phyloP scores from a whole-genome alignment of 176 grass and related monocot species.

The Stipa capillata region DNA sequence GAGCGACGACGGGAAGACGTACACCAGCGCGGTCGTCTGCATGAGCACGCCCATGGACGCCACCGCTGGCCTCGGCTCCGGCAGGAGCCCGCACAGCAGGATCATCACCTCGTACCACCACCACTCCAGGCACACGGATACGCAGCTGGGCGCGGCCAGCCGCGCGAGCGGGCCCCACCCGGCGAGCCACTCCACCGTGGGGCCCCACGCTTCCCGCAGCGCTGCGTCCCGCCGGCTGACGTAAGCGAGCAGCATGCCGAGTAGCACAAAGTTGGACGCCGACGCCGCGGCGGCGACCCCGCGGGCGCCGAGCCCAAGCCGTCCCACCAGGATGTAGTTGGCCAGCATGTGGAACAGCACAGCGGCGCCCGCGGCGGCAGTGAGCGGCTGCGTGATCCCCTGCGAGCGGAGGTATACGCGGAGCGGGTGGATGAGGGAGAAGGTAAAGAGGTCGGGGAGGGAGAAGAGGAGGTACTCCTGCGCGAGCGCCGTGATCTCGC shows the following conservation, averaged over 20 bases:
- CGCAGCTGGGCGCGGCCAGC: constrained; percentile 72
- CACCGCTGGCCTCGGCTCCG: constrained; percentile 68
- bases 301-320: constrained; percentile 41
- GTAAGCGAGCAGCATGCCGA: constrained; percentile 38
- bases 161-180: constrained; percentile 64
- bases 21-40: constrained; percentile 92
- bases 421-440: constrained; percentile 85
- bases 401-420: constrained; percentile 95
- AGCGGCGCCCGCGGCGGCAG: constrained; percentile 36
- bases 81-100: constrained; percentile 81
- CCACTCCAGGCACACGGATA: constrained; percentile 94
- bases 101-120: constrained; percentile 99
- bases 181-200: constrained; percentile 42
- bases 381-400: constrained; percentile 66
- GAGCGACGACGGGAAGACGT: constrained; percentile 94
- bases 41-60: constrained; percentile 99
- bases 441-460: constrained; percentile 83
- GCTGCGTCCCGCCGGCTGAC: constrained; percentile 18
- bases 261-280: constrained; percentile 65
- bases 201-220: constrained; percentile 7
- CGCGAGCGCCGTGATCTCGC: constrained; percentile 62
- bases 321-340: constrained; percentile 57
- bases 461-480: constrained; percentile 72
- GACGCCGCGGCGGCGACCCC: constrained; percentile 75
- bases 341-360: constrained; percentile 51